A percentile compares a stretch with the other conserved stretches of the same genome.
Evolutionary conservation across 495 filamentous ascomycete species (phyloP).

Genomic region (Chaetomium fimeti): DNA sequence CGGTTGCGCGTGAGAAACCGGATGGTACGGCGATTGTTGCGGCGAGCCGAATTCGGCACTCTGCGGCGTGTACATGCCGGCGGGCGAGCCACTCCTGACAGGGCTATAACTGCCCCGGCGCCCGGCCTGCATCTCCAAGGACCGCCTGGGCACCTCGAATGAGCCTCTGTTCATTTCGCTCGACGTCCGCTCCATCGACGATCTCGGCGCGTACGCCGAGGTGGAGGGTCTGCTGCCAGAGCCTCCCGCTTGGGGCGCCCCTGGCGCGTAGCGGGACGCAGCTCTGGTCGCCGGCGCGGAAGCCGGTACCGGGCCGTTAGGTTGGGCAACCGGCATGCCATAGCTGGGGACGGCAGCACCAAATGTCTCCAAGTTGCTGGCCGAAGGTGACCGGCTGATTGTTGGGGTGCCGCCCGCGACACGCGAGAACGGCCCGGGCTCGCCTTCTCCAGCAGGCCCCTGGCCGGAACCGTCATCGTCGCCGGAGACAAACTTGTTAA

Average conservation of each 20-base stretch:
- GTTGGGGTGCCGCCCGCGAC: conserved; percentile 75
- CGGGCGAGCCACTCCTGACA: conserved; percentile 29
- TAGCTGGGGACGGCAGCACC: conserved; percentile 39
- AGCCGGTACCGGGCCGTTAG: conserved; percentile 33
- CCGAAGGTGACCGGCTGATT: conserved; percentile 76
- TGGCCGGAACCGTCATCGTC: conserved; percentile 68
- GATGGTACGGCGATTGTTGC: conserved; percentile 23
- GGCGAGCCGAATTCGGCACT: conserved; percentile 19
- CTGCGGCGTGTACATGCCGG: conserved; percentile 36
- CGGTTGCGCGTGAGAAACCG: conserved; percentile 16
- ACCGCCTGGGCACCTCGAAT: conserved; percentile 45
- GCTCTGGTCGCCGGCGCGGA: conserved; percentile 42
- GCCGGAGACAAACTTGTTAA: conserved; percentile 92
- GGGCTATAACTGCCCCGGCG: conserved; percentile 38
- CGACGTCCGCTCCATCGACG: conserved; percentile 48
- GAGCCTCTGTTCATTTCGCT: conserved; percentile 44
- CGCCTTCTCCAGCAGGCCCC: conserved; percentile 59
- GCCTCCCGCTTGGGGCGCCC: conserved; percentile 32
- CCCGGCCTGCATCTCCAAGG: conserved; percentile 44
- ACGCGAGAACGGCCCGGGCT: conserved; percentile 76
- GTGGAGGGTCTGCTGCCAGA: conserved; percentile 34
- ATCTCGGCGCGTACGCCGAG: conserved; percentile 43
- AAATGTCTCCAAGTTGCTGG: conserved; percentile 71
- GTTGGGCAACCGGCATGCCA: conserved; percentile 30
- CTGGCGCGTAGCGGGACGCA: conserved; percentile 65